phyloP scores from a whole-genome alignment of 2,329 filamentous ascomycete species.

The Aspergillus thermomutatus region DNA sequence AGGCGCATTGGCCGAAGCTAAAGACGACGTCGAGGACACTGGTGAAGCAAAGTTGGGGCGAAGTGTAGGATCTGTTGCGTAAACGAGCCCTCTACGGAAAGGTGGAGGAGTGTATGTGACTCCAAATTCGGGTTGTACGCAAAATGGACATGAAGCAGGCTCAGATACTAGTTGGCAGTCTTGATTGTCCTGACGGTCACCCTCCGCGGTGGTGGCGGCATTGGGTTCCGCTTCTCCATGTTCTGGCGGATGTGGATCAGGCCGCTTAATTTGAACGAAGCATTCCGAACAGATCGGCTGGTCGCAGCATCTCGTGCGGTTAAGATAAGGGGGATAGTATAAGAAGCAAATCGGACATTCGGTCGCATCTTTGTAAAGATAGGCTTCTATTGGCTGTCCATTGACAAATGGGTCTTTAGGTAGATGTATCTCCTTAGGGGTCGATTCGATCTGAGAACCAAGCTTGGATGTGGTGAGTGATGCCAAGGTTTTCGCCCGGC shows the following conservation, averaged over 20 bases:
- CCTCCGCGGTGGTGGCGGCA: conserved; percentile 29
- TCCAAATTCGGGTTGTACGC: conserved; percentile 89
- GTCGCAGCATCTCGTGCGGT: conserved; percentile 91
- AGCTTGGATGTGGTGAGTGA: conserved; percentile 75
- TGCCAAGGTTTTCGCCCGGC: conserved; percentile 83
- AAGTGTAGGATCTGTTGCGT: conserved; percentile 53
- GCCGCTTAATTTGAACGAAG: conserved; percentile 96
- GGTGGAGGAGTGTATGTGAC: conserved; percentile 90
- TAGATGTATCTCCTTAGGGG: conserved; percentile 73
- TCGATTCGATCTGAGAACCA: conserved; percentile 66
- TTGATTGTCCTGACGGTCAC: conserved; percentile 31
- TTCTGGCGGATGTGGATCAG: conserved; percentile 85
- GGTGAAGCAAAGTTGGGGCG: conserved; percentile 60
- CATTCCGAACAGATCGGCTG: conserved; percentile 97
- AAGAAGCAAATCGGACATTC: conserved; percentile 98
- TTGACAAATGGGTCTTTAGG: conserved; percentile 85
- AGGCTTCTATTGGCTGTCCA: conserved; percentile 89
- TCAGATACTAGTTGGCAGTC: conserved; percentile 77
- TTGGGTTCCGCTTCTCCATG: conserved; percentile 54
- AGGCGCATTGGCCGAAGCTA: conserved; percentile 56
- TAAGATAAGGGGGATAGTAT: conserved; percentile 91
- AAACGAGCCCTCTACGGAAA: conserved; percentile 78
- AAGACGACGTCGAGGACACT: conserved; percentile 81
- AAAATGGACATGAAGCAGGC: conserved; percentile 89
- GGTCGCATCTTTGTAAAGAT: conserved; percentile 82